Evolutionary conservation across 305 asterid genomes (phyloP).

Genomic region (Coffea humblotiana): DNA sequence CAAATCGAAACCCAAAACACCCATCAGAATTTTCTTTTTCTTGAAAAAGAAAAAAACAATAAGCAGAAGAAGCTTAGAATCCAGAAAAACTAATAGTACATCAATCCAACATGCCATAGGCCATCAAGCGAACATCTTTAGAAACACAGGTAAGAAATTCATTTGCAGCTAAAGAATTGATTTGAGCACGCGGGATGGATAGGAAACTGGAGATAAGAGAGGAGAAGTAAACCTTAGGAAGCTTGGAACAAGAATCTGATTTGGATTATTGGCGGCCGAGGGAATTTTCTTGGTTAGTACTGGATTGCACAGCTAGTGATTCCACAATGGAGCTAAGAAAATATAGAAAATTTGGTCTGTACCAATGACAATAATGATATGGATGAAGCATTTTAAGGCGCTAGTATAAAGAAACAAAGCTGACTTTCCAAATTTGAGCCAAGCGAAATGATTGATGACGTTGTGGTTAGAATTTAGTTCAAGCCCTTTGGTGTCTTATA

Average conservation of each 20-base stretch:
- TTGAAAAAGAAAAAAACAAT: not conserved
- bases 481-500: not conserved
- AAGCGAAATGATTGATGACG: conserved; percentile 28
- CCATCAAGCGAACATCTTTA: conserved; percentile 1
- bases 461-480: not conserved
- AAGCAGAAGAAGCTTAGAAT: not conserved
- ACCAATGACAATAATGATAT: not conserved
- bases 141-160: not conserved
- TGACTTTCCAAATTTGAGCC: conserved; percentile 11
- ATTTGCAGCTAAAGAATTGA: not conserved
- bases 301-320: not conserved
- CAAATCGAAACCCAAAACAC: not conserved
- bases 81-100: not conserved
- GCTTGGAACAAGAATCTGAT: conserved; percentile 9
- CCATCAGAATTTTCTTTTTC: not conserved
- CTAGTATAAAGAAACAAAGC: not conserved
- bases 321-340: not conserved
- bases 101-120: not conserved
- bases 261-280: conserved; percentile 9
- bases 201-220: not conserved
- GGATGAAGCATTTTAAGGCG: not conserved
- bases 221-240: not conserved
- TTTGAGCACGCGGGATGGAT: not conserved
- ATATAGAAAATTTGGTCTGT: not conserved
- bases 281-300: not conserved